These are phyloP conservation scores for Cydonia oblonga DNA, from an alignment of 331 rosid species.

Conservation along the genomic window DNA sequence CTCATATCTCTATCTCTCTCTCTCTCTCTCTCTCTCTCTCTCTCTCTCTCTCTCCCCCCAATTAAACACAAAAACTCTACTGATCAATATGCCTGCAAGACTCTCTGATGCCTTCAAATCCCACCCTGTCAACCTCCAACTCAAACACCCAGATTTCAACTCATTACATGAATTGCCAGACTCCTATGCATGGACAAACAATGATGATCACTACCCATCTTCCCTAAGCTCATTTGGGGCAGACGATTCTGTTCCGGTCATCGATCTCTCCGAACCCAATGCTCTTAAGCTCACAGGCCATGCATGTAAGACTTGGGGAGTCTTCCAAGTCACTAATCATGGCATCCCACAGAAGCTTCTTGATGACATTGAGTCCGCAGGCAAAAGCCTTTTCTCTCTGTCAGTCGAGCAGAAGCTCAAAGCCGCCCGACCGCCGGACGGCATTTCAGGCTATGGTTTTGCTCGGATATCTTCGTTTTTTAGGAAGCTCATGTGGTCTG, in stretches of 20 bases:
- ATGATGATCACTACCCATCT: not conserved
- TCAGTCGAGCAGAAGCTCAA: constrained; percentile 48
- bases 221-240: not conserved
- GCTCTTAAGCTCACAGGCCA: constrained; percentile 39
- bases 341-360: constrained; percentile 41
- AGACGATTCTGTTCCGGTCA: constrained; percentile 31
- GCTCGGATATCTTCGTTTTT: constrained; percentile 85
- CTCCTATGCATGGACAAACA: constrained; percentile 56
- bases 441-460: constrained; percentile 69
- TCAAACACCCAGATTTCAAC: constrained; percentile 50
- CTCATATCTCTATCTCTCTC: not conserved
- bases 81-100: constrained; percentile 41
- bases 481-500: constrained; percentile 96
- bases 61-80: not conserved
- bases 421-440: constrained; percentile 67
- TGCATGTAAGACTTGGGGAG: constrained; percentile 89
- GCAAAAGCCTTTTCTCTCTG: constrained; percentile 52
- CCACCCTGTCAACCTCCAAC: constrained; percentile 43
- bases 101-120: constrained; percentile 50
- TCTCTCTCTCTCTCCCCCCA: not conserved
- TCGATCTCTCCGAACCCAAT: constrained; percentile 61
- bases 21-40: not conserved
- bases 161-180: constrained; percentile 68
- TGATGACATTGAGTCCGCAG: constrained; percentile 33
- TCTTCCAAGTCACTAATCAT: constrained; percentile 66